Base-by-base conservation (phyloP, 1,139 yeast genomes). In the Sugiyamaella neomexicana region DNA sequence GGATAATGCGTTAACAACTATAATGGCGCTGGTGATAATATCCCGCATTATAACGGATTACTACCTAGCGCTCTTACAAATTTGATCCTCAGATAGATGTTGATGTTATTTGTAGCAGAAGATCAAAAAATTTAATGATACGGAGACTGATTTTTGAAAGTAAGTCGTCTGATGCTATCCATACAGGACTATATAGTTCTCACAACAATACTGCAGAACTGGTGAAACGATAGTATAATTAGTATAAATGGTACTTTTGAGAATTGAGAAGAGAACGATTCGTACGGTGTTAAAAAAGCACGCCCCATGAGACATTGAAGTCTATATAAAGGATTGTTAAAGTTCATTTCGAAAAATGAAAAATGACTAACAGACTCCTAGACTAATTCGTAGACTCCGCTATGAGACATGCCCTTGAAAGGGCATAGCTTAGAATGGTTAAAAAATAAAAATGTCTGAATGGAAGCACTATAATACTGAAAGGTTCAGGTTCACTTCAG, bases 261-360 rank as follows among this genome's bases (percentile, higher is more conserved):
- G 9, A 27, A 40, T 40, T 20, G 41, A 29, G 34, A 38, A 38
- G 27, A 16, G 17, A 17, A 38, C 23, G 37, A 29, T 42, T 27
- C 23, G 39, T 12, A 29, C 12, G 16, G 25, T 36, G 40, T 15
- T 45, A 45, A 31, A 47, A 9, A 16, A 16, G n/a, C 12, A 20
- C 25, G n/a, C 41, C 27, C 49, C 23, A 29, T 47, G 51, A 47
- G 51, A 47, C 51, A 38, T 47, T 47, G 51, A 20, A 39, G 40
- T 13, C 45, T 47, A 47, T 47, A 47, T 47, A 47, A 40, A 27
- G 39, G 29, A 31, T 47, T 29, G 39, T 25, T 29, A 25, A 29
- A 20, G 51, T 40, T 47, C 40, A 23, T 25, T 12, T 38, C 4
- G 37, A 34, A 8, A 36, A 8, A 16, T 12, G 15, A 27, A 40